Conservation (phyloP, 805 yeast genomes). For the Saturnispora kantuleensis region DNA sequence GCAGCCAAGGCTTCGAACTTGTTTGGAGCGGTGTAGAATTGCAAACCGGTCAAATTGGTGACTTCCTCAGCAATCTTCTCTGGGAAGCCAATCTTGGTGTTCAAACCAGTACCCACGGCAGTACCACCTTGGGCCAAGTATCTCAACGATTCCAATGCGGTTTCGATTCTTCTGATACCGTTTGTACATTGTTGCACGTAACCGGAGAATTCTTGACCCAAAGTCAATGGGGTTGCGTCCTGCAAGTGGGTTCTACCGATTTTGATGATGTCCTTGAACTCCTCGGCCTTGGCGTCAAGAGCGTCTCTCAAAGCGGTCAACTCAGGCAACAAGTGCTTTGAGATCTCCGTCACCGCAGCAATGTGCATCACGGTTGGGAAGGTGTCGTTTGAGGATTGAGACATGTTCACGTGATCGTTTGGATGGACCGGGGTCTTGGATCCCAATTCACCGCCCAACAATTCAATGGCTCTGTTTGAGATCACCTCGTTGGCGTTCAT, state of each 20-base stretch:
- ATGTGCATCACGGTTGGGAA: constrained; percentile 99
- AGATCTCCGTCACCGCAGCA: constrained; percentile 90
- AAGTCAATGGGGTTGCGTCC: constrained; percentile 96
- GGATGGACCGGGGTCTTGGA: constrained; percentile 95
- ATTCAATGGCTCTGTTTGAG: constrained; percentile 94
- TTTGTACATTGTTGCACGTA: constrained; percentile 88
- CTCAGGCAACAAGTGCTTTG: constrained; percentile 67
- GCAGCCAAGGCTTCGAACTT: constrained; percentile 99
- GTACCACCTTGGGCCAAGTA: constrained; percentile 98
- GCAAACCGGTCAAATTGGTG: constrained; percentile 74
- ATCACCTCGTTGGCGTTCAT: constrained; percentile 99
- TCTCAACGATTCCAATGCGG: constrained; percentile 62
- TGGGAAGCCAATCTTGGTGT: constrained; percentile 87
- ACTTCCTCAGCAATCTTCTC: constrained; percentile 81
- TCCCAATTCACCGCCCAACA: constrained; percentile 87
- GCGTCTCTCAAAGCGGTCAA: constrained; percentile 68
- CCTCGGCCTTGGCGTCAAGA: constrained; percentile 67
- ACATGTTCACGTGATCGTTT: constrained; percentile 96
- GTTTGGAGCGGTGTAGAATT: constrained; percentile 93
- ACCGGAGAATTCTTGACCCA: constrained; percentile 97
- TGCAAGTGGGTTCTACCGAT: constrained; percentile 98
- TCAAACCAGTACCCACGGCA: constrained; percentile 97
- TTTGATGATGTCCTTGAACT: constrained; percentile 84
- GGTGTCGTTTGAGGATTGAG: constrained; percentile 97
- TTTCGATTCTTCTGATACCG: constrained; percentile 82